A percentile compares a stretch with the other conserved stretches of the same genome.
Conservation (phyloP, 306 rosid genomes). For the Trifolium fragiferum region DNA sequence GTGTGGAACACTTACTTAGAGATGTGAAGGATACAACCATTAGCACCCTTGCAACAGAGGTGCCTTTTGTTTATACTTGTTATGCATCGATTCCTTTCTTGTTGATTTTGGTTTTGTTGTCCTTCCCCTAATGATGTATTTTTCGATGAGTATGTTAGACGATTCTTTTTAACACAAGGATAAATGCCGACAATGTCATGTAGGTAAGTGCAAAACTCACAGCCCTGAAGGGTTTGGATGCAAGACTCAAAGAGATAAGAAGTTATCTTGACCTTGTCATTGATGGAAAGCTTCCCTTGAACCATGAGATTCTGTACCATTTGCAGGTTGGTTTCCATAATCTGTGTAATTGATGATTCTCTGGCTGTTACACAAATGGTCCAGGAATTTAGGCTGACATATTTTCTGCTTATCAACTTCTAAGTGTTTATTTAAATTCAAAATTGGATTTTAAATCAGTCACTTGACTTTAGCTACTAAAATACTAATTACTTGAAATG, state of each 20-base stretch:
- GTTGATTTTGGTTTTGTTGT: background rate
- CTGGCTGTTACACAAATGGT: conserved; percentile 23
- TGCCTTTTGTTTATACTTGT: conserved; percentile 18
- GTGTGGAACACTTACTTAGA: conserved; percentile 87
- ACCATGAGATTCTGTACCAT: conserved; percentile 91
- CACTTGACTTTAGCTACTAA: background rate
- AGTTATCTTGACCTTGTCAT: conserved; percentile 85
- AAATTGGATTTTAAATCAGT: conserved; percentile 2
- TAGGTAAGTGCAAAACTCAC: conserved; percentile 88
- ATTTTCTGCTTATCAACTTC: background rate
- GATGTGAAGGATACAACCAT: conserved; percentile 67
- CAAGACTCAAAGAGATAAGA: conserved; percentile 73
- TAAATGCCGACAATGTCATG: conserved; percentile 23
- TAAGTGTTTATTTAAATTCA: background rate
- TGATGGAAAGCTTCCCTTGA: conserved; percentile 77
- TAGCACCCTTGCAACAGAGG: conserved; percentile 67
- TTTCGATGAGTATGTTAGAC: conserved; percentile 1
- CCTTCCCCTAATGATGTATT: background rate
- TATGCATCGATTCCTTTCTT: background rate
- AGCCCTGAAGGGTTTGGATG: conserved; percentile 91
- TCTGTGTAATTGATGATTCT: background rate
- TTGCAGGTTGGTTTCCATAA: conserved; percentile 61
- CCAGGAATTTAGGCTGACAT: conserved; percentile 2
- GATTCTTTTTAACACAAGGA: conserved; percentile 7
- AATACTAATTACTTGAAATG: background rate